Conservation (phyloP, 768 basidiomycete species). For the Boletus barrowsii region DNA sequence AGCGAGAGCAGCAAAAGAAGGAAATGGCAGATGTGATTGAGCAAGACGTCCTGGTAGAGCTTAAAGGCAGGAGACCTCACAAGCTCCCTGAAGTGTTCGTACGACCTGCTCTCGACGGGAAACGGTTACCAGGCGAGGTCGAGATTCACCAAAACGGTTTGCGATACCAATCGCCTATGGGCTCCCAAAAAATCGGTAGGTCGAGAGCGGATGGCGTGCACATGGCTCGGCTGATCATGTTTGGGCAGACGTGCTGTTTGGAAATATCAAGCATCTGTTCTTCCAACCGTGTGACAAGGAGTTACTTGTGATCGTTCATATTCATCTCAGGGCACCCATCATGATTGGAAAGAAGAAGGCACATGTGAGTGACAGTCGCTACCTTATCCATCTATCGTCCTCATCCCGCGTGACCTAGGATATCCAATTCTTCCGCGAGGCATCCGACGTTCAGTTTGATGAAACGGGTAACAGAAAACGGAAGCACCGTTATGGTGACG, state of each 20-base stretch:
- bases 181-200: conserved; percentile 88
- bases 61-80: conserved; percentile 83
- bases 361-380: conserved; percentile 51
- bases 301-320: conserved; percentile 88
- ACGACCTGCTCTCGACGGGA: conserved; percentile 91
- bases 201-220: conserved; percentile 1
- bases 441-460: conserved; percentile 95
- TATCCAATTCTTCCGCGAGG: conserved; percentile 97
- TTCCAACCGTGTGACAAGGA: conserved; percentile 99
- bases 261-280: conserved; percentile 97
- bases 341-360: conserved; percentile 99
- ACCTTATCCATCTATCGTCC: neutral
- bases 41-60: conserved; percentile 84
- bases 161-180: conserved; percentile 82
- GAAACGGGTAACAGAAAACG: conserved; percentile 99
- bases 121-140: conserved; percentile 93
- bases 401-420: conserved; percentile 50
- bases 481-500: conserved; percentile 95
- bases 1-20: conserved; percentile 95
- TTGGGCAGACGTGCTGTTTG: conserved; percentile 80
- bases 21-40: conserved; percentile 98
- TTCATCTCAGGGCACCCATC: conserved; percentile 92
- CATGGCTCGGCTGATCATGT: conserved; percentile 1
- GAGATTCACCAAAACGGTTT: conserved; percentile 98
- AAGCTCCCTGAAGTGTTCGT: conserved; percentile 92